A percentile compares a stretch with the other conserved stretches of the same genome.
These are phyloP conservation scores for Saturnispora gosingensis DNA, from an alignment of 805 yeast genomes.

Conservation along the genomic window DNA sequence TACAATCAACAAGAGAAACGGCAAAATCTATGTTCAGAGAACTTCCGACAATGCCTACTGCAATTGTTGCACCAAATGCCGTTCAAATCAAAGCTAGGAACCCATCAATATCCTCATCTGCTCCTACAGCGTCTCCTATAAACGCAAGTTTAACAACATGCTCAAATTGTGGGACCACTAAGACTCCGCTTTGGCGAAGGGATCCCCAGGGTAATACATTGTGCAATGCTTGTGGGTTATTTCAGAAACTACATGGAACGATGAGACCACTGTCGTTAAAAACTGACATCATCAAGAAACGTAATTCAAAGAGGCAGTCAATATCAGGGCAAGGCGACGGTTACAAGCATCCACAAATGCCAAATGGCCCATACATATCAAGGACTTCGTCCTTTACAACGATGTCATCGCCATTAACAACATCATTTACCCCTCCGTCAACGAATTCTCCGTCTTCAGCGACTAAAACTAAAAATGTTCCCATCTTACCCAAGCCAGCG, in stretches of 20 bases:
- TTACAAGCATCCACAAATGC: constrained; percentile 9
- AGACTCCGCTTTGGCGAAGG: constrained; percentile 56
- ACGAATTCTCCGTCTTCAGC: constrained; percentile 8
- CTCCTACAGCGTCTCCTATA: constrained; percentile 2
- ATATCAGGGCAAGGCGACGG: constrained; percentile 14
- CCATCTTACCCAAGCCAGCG: constrained; percentile 28
- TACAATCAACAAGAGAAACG: constrained; percentile 2
- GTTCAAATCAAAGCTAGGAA: constrained; percentile 8
- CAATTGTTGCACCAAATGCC: constrained; percentile 7
- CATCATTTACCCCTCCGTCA: constrained; percentile 2
- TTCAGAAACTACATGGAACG: constrained; percentile 52
- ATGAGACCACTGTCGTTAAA: constrained; percentile 45
- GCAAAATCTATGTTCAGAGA: constrained; percentile 4
- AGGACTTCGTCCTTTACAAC: constrained; percentile 3
- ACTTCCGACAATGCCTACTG: constrained; percentile 5
- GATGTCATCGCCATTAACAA: constrained; percentile 5
- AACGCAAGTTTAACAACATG: constrained; percentile 23
- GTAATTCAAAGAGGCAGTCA: constrained; percentile 37
- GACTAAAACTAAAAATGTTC: constrained; percentile 23
- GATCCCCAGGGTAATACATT: constrained; percentile 51
- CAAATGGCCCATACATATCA: background rate
- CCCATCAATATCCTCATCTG: constrained; percentile 4
- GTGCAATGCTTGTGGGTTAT: constrained; percentile 58
- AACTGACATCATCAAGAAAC: constrained; percentile 68
- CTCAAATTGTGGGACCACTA: constrained; percentile 47